Base-by-base conservation (phyloP, 1,139 yeast genomes). In the Blastobotrys arbuscula region DNA sequence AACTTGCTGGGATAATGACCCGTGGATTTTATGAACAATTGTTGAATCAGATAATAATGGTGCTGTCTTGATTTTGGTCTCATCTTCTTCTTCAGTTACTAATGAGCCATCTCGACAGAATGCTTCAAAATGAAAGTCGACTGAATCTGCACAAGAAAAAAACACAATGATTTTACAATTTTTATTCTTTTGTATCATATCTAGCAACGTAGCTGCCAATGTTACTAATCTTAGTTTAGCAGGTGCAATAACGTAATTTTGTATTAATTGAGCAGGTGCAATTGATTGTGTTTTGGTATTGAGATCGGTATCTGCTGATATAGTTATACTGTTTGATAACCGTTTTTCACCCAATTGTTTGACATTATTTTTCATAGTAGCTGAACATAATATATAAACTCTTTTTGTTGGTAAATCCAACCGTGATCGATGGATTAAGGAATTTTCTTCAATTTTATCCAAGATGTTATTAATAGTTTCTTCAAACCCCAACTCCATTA, bases 401-500 rank as follows among this genome's bases (percentile, higher is more conserved):
- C 96, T 76, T 55, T 76, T 75, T 0, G 65, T 63, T 1, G 97
- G 97, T 52, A 90, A 73, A 2, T 73, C 72, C 8, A 20, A 30
- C n/a, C n/a, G n/a, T n/a, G n/a, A n/a, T n/a, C n/a, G n/a, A n/a
- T n/a, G n/a, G n/a, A n/a, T n/a, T n/a, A n/a, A n/a, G n/a, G 67
- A 36, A 75, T 46, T 34, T 39, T 64, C 57, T 26, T 81, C 75
- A 45, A 88, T 76, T 38, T 55, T 55, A 9, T 73, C 73, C 45
- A 95, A 72, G 54, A 92, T 89, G 53, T 83, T 79, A 21, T 87
- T 75, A 52, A 92, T 82, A 0, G 96, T 86, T 63, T 92, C 97
- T 66, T 92, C 97, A 62, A 92, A 92, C 1, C 98, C 98, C 51
- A 92, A 74, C 60, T 92, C 98, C 77, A 92, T 87, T 59, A 92